Base-by-base conservation (phyloP, 2,329 filamentous ascomycete genomes). In the Epichloe glyceriae region DNA sequence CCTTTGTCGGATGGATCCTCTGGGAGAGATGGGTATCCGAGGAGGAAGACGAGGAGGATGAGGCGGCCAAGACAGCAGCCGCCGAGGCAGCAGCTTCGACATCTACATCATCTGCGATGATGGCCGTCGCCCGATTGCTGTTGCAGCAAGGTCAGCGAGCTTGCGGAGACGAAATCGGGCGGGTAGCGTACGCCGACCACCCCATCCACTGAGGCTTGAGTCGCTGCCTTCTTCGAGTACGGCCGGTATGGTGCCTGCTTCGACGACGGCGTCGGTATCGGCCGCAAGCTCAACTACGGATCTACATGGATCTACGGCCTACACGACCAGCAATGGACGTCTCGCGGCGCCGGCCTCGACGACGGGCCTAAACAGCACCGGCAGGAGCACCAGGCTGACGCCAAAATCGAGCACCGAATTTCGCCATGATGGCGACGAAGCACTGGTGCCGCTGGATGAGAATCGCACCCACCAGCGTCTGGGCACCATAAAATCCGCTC, bases 1-100 rank as follows among this genome's bases (percentile, higher is more conserved):
- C 91, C 0, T 82, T 94, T 39, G 67, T 91, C 17, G 90, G 90
- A 14, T 98, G 91, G 91, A 71, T 88, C 15, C 66, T 96, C 8
- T 95, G 90, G 86, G 91, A 97, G 61, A 82, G 80, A 62, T 97
- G 91, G 93, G 80, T 93, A 50, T 82, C 85, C 50, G 78, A 85
- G 61, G 80, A 85, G 59, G 77, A 85, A 54, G 73, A 72, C 49
- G 62, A 71, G 50, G 68, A 74, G 59, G 70, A 70, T 34, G 59
- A 67, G 48, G 64, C 54, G 60, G 70, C 58, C 63, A 67, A 59
- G 53, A 68, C 55, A 20, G 58, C 59, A 55, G 63, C 54, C 55
- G 68, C 53, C 42, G 45, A 14, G 26, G 40, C 45, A 5, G 49
- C 41, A 12, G 38, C 39, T 5, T 26, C 38, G 15, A 38, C 46